Conservation (phyloP, 306 rosid species). For the Cucumis melo region DNA sequence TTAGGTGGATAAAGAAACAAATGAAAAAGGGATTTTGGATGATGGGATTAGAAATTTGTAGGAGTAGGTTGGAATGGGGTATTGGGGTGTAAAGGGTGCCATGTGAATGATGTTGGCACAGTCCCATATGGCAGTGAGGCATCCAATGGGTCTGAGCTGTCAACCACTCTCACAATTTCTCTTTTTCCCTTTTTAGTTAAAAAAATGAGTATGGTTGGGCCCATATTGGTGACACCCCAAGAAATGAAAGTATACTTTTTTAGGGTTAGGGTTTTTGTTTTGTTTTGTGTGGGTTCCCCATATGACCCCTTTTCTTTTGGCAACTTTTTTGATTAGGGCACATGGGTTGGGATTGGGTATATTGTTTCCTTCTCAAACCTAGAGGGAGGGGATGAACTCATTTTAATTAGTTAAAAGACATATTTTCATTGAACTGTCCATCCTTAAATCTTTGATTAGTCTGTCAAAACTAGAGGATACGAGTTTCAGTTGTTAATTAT, state of each 20-base stretch:
- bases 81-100: constrained; percentile 5
- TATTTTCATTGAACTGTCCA: too few species aligned
- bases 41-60: too few species aligned
- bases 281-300: neutral
- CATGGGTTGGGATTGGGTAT: neutral
- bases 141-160: constrained; percentile 43
- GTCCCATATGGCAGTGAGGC: neutral
- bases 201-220: neutral
- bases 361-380: neutral
- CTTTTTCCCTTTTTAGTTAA: neutral
- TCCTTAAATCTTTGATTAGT: too few species aligned
- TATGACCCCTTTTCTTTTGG: neutral
- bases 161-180: neutral
- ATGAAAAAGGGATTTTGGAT: too few species aligned
- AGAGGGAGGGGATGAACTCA: neutral
- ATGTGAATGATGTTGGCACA: constrained; percentile 22
- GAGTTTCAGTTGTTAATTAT: too few species aligned
- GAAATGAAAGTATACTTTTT: neutral
- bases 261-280: neutral
- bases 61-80: neutral
- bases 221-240: neutral
- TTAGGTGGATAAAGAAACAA: too few species aligned
- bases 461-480: too few species aligned
- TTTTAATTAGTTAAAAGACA: too few species aligned
- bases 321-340: neutral